Evolutionary conservation across 805 yeast genomes (phyloP).

Genomic region (Saccharomycopsis sp.): DNA sequence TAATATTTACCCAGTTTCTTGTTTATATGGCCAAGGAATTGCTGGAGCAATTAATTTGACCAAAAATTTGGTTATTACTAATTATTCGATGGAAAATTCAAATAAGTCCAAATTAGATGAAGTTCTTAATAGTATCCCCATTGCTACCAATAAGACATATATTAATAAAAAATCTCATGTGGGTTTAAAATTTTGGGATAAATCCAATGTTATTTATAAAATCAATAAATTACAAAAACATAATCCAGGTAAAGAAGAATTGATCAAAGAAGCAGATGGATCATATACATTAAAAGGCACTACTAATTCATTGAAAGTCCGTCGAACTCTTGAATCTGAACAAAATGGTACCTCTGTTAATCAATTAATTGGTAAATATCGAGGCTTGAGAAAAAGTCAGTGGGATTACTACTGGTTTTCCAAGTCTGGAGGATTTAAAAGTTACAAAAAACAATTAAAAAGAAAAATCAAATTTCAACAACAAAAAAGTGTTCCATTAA

Average conservation of each 20-base stretch:
- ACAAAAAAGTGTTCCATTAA: background rate
- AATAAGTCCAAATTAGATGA: slow-evolving; percentile 14
- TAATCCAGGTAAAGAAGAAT: background rate
- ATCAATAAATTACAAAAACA: slow-evolving; percentile 3
- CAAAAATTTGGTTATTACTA: slow-evolving; percentile 12
- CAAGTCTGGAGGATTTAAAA: slow-evolving; percentile 13
- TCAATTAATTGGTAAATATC: slow-evolving; percentile 9
- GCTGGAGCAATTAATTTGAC: slow-evolving; percentile 13
- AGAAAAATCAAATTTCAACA: slow-evolving; percentile 1
- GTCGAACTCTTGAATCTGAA: slow-evolving; percentile 11
- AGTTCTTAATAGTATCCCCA: slow-evolving; percentile 7
- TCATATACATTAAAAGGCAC: no score
- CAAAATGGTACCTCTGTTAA: slow-evolving; percentile 16
- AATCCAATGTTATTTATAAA: slow-evolving; percentile 2
- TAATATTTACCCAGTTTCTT: slow-evolving; percentile 15
- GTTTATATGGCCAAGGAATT: slow-evolving; percentile 15
- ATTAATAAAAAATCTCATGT: slow-evolving; percentile 7
- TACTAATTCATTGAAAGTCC: slow-evolving; percentile 2
- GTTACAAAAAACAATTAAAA: slow-evolving; percentile 9
- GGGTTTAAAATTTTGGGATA: slow-evolving; percentile 10
- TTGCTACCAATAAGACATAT: background rate
- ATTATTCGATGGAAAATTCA: slow-evolving; percentile 2
- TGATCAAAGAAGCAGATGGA: background rate
- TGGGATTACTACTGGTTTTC: slow-evolving; percentile 19
- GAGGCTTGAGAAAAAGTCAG: slow-evolving; percentile 7